Evolutionary conservation across 495 filamentous ascomycete species (phyloP).

Genomic region (Talaromyces liani): DNA sequence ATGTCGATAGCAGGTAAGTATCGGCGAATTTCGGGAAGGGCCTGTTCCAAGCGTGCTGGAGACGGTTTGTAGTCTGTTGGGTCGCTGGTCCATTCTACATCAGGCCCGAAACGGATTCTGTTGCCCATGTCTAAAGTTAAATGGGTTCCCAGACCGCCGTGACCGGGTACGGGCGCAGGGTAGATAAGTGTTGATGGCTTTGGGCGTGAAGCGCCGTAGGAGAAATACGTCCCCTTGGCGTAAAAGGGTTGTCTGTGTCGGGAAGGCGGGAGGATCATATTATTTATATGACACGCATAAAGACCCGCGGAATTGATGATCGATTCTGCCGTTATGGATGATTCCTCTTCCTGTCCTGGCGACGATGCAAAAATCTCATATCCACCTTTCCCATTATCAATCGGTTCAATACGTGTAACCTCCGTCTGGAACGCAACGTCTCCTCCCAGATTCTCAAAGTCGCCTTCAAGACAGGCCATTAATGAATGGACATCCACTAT

Average conservation of each 20-base stretch:
- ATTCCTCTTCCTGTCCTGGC: slow-evolving; percentile 37
- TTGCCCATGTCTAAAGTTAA: slow-evolving; percentile 85
- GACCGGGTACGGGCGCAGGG: slow-evolving; percentile 71
- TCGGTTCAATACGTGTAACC: slow-evolving; percentile 52
- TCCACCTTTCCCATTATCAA: slow-evolving; percentile 38
- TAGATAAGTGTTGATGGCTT: slow-evolving; percentile 73
- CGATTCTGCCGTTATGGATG: slow-evolving; percentile 60
- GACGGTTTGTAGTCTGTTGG: slow-evolving; percentile 48
- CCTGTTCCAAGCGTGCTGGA: slow-evolving; percentile 53
- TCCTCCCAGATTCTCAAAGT: slow-evolving; percentile 71
- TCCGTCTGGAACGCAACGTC: slow-evolving; percentile 56
- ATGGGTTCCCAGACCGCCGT: slow-evolving; percentile 85
- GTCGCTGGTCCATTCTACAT: slow-evolving; percentile 84
- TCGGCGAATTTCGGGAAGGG: slow-evolving; percentile 62
- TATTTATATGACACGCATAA: slow-evolving; percentile 66
- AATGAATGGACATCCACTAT: slow-evolving; percentile 83
- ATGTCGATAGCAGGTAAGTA: slow-evolving; percentile 71
- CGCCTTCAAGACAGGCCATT: slow-evolving; percentile 72
- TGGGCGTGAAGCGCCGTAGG: slow-evolving; percentile 60
- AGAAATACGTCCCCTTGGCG: slow-evolving; percentile 95
- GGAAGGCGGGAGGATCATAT: slow-evolving; percentile 63
- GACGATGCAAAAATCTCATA: slow-evolving; percentile 47
- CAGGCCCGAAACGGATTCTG: slow-evolving; percentile 84
- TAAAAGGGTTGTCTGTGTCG: slow-evolving; percentile 59
- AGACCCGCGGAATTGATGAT: slow-evolving; percentile 85